Base-by-base conservation (phyloP, 768 basidiomycete genomes). In the Mycena floridula region DNA sequence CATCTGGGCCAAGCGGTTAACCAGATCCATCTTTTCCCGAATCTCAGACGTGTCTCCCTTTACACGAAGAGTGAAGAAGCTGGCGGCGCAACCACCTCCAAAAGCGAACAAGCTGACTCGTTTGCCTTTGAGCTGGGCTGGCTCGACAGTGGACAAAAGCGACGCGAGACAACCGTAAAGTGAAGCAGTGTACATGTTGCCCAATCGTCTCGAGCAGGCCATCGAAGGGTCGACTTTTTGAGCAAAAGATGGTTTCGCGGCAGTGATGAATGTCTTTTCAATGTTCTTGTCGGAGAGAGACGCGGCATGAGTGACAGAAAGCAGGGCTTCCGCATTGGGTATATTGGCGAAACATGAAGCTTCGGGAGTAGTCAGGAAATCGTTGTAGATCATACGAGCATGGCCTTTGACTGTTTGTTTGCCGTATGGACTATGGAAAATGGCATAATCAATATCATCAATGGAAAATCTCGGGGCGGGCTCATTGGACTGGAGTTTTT, bases 151-250 rank as follows among this genome's bases (percentile, higher is more conserved):
- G 37, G 87, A 77, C 35, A 99, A 59, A 23, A 98, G 72, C 7
- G 89, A 91, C 28, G 94, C 88, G 48, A 99, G 81, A 53, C 92
- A 93, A 37, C 91, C 93, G 61, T 94, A 98, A 9, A 99, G 74
- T 13, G 91, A 94, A 12, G 86, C 96, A 11, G 96, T 95, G 76
- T 99, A 97, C 86, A 93, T 95, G 81, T 99, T 98, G 12, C 96
- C 96, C 52, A 95, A 80, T 37, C 93, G 83, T 59, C 81, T 79
- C 22, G 93, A 91, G 70, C 85, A 87, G 45, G 82, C 80, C 81
- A 95, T 93, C 21, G 73, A 76, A 7, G 91, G 88, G 51, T 80
- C 80, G 16, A 92, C 85, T 58, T 84, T 82, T 50, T 75, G 67
- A 46, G 77, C 74, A 67, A 91, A 96, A 16, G 76, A 73, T 7